phyloP scores from a whole-genome alignment of 495 filamentous ascomycete species.

The Schizothecium vesticola region DNA sequence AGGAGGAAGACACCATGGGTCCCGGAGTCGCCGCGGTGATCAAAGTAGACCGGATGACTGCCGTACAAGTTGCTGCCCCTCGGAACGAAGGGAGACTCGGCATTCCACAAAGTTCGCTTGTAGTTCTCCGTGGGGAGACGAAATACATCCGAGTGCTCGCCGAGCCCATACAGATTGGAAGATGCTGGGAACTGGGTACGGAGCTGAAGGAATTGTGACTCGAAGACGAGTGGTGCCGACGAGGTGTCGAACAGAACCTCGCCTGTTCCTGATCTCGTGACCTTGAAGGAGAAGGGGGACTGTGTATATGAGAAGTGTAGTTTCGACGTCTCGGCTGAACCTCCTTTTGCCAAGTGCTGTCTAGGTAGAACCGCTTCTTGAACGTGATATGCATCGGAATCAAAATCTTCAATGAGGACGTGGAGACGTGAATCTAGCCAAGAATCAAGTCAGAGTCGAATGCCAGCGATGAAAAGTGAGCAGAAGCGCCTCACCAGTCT shows the following conservation, averaged over 20 bases:
- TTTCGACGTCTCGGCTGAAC: constrained; percentile 27
- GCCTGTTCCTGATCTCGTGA: constrained; percentile 52
- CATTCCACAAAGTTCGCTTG: constrained; percentile 74
- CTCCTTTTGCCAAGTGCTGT: constrained; percentile 32
- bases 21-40: constrained; percentile 58
- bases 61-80: constrained; percentile 66
- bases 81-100: constrained; percentile 59
- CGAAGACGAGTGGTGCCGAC: constrained; percentile 65
- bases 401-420: constrained; percentile 72
- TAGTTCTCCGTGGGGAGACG: constrained; percentile 64
- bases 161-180: constrained; percentile 73
- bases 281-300: constrained; percentile 72
- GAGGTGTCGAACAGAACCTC: constrained; percentile 79
- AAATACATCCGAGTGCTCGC: constrained; percentile 72
- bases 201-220: constrained; percentile 69
- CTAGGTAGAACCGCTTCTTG: constrained; percentile 65
- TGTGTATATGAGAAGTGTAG: constrained; percentile 60
- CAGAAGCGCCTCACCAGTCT: constrained; percentile 53
- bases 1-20: constrained; percentile 84
- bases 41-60: constrained; percentile 79
- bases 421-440: constrained; percentile 66
- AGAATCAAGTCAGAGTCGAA: constrained; percentile 17
- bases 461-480: not conserved
- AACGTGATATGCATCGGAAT: constrained; percentile 69
- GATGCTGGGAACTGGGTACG: constrained; percentile 61